A percentile compares a stretch with the other conserved stretches of the same genome.
Evolutionary conservation across 805 yeast genomes (phyloP).

Genomic region (Zygoascus bituminiphila): DNA sequence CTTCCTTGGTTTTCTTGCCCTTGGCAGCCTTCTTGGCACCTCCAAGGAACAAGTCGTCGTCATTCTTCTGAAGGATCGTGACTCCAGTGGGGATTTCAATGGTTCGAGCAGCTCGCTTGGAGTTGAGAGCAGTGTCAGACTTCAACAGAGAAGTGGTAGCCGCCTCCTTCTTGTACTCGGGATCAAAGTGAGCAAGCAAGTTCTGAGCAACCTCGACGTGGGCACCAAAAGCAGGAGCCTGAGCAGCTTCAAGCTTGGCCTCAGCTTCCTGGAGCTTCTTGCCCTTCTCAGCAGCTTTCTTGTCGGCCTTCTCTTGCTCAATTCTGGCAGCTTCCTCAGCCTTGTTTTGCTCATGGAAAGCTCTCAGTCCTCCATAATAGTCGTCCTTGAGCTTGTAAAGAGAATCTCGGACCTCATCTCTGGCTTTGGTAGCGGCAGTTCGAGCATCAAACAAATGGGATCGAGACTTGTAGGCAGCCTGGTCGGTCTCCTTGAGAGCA

Average conservation of each 20-base stretch:
- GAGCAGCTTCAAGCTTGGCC: conserved; percentile 62
- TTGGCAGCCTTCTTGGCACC: conserved; percentile 45
- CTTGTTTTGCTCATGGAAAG: conserved; percentile 58
- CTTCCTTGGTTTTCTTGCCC: conserved; percentile 32
- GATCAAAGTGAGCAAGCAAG: conserved; percentile 68
- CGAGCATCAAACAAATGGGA: conserved; percentile 56
- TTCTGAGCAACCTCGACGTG: conserved; percentile 73
- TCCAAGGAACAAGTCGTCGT: conserved; percentile 50
- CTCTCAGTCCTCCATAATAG: conserved; percentile 65
- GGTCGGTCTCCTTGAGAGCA: conserved; percentile 50
- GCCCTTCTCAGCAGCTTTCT: conserved; percentile 41
- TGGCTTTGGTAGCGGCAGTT: conserved; percentile 54
- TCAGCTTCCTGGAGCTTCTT: conserved; percentile 57
- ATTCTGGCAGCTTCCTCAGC: conserved; percentile 62
- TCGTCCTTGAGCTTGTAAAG: conserved; percentile 64
- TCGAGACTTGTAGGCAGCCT: conserved; percentile 58
- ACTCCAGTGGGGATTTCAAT: conserved; percentile 55
- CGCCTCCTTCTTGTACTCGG: conserved; percentile 57
- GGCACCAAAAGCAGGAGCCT: conserved; percentile 69
- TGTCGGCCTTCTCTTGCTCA: conserved; percentile 58
- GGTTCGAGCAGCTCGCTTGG: conserved; percentile 23
- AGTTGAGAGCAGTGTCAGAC: conserved; percentile 25
- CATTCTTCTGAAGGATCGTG: conserved; percentile 55
- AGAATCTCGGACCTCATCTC: conserved; percentile 57
- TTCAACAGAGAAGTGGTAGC: conserved; percentile 19